Base-by-base conservation (phyloP, 2,329 filamentous ascomycete genomes). In the Colletotrichum gigasporum region DNA sequence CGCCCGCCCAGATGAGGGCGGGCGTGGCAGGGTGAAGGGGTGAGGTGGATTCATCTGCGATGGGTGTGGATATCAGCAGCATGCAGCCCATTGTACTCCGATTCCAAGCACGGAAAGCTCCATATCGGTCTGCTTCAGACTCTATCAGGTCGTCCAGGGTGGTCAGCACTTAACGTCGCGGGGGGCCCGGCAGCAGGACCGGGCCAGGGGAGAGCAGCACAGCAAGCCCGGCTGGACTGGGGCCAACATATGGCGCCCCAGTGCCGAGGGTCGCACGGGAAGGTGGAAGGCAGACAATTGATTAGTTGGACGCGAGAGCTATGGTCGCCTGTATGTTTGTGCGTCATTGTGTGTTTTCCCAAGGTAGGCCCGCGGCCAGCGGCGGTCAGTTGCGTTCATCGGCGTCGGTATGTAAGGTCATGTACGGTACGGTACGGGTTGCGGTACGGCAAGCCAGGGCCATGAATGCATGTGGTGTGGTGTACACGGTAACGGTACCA, bases 51-150 rank as follows among this genome's bases (percentile, higher is more conserved):
- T 61, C 42, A 35, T 44, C 56, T 54, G 48, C 48, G 35, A 50
- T 53, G 47, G n/a, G 34, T 35, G 61, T 55, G 61, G 61, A 35
- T 41, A 61, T 64, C 48, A 64, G 56, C 47, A 41, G n/a, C 35
- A 50, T 61, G 56, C 34, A 55, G 55, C 56, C 24, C 48, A 64
- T 64, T 64, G 61, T 64, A 44, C 50, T 61, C 57, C 48, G 48
- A 44, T 32, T 48, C 14, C 20, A 41, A 18, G 26, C 32, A 24
- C 24, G 41, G 47, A 22, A 14, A 54, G 28, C 41, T 32, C 42
- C 41, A 48, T 48, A 53, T 20, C 42, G 42, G 24, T 35, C 28
- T 30, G 34, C 56, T 37, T 28, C 48, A 41, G 42, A 47, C 37
- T 53, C 41, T 42, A 32, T 59, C 32, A 45, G 37, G 42, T 61